phyloP scores from a whole-genome alignment of 352 stramenopile species.

The Peronospora belbahrii region DNA sequence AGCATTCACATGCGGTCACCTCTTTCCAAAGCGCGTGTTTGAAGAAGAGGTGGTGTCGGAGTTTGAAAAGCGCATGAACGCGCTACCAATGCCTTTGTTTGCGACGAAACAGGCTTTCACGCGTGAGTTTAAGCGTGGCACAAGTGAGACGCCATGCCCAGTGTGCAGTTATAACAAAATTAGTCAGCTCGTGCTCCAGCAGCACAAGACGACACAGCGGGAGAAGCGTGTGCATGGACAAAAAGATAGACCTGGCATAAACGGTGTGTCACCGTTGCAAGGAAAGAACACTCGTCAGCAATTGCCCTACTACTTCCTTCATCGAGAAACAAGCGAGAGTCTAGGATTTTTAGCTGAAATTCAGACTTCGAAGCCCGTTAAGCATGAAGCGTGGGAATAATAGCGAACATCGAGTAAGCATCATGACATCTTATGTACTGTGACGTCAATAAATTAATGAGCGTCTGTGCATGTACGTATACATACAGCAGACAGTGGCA shows the following conservation, averaged over 20 bases:
- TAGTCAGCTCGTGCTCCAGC: conserved; percentile 43
- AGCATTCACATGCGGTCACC: conserved; percentile 74
- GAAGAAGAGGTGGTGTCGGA: conserved; percentile 76
- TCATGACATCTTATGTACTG: conserved; percentile 26
- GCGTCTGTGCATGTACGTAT: conserved; percentile 20
- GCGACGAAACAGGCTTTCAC: conserved; percentile 58
- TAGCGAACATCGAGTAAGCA: conserved; percentile 9
- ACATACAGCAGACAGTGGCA: conserved; percentile 17
- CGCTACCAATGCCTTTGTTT: conserved; percentile 48
- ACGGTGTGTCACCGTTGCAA: neutral
- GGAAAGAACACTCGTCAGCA: neutral
- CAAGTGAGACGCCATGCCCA: conserved; percentile 66
- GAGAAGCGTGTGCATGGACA: neutral
- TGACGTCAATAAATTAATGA: conserved; percentile 47
- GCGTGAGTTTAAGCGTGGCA: conserved; percentile 50
- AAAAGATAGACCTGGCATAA: neutral
- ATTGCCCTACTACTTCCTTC: conserved; percentile 48
- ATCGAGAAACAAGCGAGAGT: conserved; percentile 31
- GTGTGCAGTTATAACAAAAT: conserved; percentile 82
- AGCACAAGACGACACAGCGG: conserved; percentile 8
- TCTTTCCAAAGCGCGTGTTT: conserved; percentile 81
- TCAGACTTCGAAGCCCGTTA: conserved; percentile 3
- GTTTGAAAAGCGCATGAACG: conserved; percentile 77
- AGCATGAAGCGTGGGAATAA: conserved; percentile 52
- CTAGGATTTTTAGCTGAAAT: conserved; percentile 16